Evolutionary conservation across 73 alveolate genomes (phyloP), one percentile per base, ranked within the genome.

Genomic region (Effrenium voratum): DNA sequence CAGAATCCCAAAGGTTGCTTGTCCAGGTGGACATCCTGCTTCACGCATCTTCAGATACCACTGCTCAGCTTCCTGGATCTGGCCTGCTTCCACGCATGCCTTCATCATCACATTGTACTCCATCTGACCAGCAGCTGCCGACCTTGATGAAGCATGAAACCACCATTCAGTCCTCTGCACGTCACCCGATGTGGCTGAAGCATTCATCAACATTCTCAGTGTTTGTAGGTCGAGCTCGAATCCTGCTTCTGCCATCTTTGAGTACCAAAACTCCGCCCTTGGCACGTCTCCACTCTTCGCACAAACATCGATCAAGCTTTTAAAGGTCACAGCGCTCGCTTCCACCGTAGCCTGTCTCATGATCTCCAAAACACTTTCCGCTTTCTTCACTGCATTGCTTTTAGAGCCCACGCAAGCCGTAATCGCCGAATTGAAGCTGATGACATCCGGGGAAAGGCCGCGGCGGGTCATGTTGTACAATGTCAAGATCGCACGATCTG

Each of bases 351-450:
- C 45, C 49, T 30, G 36, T 16, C 4, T 44, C 82, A 72, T 72
- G n/a, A 12, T 28, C 49, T 32, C 19, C 36, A 72, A 10, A 32
- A 72, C 32, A 13, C 30, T 22, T 36, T 36, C 82, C 12, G 82
- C 82, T 72, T 36, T 72, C 49, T 44, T 36, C 5, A 34, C 49
- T 32, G 82, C 45, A 36, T 72, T 32, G n/a, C 36, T 32, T 47
- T 47, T 47, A 12, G 82, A 36, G 19, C 49, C 82, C 13, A 32
- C 82, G 15, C n/a, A 36, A 13, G 50, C 46, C n/a, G 82, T 36
- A 72, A 72, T 32, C 4, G 26, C 82, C 13, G 82, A 72, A 72
- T 72, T 72, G 82, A 16, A 72, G 82, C 82, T 72, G 47, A 72
- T 72, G 49, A 1, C 82, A 72, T 72, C 82, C 46, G 82, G 49